Evolutionary conservation across 768 basidiomycete genomes (phyloP).

Genomic region (Trichaptum fuscoviolaceum): DNA sequence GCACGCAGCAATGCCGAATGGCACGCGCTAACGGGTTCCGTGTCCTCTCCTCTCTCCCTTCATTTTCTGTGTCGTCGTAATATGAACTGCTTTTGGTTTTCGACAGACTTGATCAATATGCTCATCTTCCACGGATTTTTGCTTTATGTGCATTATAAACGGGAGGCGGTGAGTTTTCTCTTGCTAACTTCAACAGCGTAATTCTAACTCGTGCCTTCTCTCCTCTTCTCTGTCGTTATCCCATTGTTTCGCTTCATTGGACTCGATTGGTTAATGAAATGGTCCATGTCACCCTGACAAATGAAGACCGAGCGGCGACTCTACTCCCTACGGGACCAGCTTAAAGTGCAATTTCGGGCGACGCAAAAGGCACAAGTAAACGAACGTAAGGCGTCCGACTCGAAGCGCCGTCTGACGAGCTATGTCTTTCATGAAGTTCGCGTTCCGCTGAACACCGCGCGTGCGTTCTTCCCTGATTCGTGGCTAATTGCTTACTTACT

Average conservation of each 20-base stretch:
- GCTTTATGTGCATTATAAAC: slow-evolving; percentile 68
- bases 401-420: slow-evolving; percentile 32
- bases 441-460: slow-evolving; percentile 42
- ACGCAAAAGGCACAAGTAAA: slow-evolving; percentile 65
- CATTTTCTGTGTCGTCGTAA: neutral
- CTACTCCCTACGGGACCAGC: slow-evolving; percentile 65
- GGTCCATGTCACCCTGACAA: neutral
- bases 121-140: slow-evolving; percentile 77
- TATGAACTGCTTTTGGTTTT: slow-evolving; percentile 14
- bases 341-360: slow-evolving; percentile 64
- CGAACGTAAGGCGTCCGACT: slow-evolving; percentile 48
- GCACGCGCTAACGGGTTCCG: neutral
- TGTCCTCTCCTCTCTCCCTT: slow-evolving; percentile 8
- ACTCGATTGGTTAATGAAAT: neutral
- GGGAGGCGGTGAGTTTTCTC: slow-evolving; percentile 44
- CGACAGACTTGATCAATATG: slow-evolving; percentile 60
- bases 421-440: slow-evolving; percentile 40
- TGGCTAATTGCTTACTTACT: neutral
- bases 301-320: slow-evolving; percentile 50
- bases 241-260: neutral
- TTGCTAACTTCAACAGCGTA: neutral
- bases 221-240: neutral
- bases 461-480: slow-evolving; percentile 10
- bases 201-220: neutral
- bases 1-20: neutral